Evolutionary conservation across 345 rosid genomes (phyloP), one percentile per base, ranked within the genome.

Genomic region (Citrus medica): DNA sequence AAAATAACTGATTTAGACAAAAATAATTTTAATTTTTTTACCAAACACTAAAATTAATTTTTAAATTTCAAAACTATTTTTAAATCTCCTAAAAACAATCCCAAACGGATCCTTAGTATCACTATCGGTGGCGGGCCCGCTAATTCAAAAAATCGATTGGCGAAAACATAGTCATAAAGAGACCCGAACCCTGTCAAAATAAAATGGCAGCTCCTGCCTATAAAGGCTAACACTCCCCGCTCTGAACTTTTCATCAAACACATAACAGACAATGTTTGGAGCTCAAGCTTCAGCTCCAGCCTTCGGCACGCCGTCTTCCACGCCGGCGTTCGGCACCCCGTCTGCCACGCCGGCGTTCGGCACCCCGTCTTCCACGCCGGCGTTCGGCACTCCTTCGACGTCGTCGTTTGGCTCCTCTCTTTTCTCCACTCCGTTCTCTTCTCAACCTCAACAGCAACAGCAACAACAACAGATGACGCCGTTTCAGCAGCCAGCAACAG

Each of bases 391-490:
- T 9, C 90, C 92, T 5, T 85, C 87, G 5, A 81, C 89, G 25
- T 74, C 97, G 24, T 87, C 94, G 67, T 92, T 90, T 73, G 94
- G 94, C 42, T 82, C 90, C 30, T 87, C 94, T 25, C 85, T 92
- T 66, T 90, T 93, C 89, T 88, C 96, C 48, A 82, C 92, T 21
- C 98, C 96, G 1, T 91, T 92, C 87, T 80, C 93, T 61, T 86
- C 94, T 42, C 99, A 92, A 73, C 83, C 86, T 25, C 91, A 83
- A 74, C 86, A 82, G 30, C 90, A 85, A 42, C 88, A 73, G 62
- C 87, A 86, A 70, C 93, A 85, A 21, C 86, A 85, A 19, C 88
- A 79, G 73, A 65, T 89, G 67, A 79, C 89, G 5, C 46, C 76
- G 24, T 89, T 84, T 76, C 86, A 81, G 69, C 88, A 73, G 64